Evolutionary conservation across 2,329 filamentous ascomycete genomes (phyloP), one percentile per base, ranked within the genome.

Genomic region (Cryphonectria parasitica): DNA sequence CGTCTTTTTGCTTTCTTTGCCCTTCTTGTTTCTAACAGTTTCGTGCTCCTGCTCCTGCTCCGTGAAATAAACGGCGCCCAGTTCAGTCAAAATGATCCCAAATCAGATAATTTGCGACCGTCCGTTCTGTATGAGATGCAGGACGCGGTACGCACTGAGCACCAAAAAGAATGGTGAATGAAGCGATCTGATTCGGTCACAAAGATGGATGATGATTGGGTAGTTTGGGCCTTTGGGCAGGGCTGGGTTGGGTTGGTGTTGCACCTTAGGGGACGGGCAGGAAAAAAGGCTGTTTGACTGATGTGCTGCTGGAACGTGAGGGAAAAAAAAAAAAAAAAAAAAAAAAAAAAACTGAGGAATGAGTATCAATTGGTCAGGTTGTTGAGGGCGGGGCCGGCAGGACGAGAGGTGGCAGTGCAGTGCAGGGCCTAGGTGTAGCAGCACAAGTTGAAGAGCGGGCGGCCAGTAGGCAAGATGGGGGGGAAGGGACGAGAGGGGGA

Each of bases 181-280:
- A 45, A 64, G 25, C 22, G 63, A 45, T 45, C 63, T 64, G 41
- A 64, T 64, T 64, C 63, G 63, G 41, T 64, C 43, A 43, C 43
- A 28, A 28, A 52, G 41, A 49, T 36, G 39, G 36, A 22, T 64
- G 61, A n/a, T 64, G 61, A 64, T 64, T 64, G 61, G 61, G 36
- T n/a, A 34, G 8, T 61, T 60, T 36, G 25, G 58, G 58, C 31
- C 28, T 13, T 39, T 39, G 31, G 58, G 34, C 31, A n/a, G 58
- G 58, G 34, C 22, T 61, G 34, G 34, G 34, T 34, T 34, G 34
- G 34, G 34, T 34, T 34, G 58, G 36, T 41, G 61, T 64, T 45
- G 61, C 41, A 49, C 41, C 31, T 45, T 31, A 13, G 41, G 61
- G 61, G 17, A n/a, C 22, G n/a, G 41, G 36, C 13, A 19, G 43